A percentile compares a stretch with the other conserved stretches of the same genome.
These are phyloP conservation scores for Cyclostephanos tholiformis DNA, from an alignment of 108 stramenopile genomes.

Conservation along the genomic window DNA sequence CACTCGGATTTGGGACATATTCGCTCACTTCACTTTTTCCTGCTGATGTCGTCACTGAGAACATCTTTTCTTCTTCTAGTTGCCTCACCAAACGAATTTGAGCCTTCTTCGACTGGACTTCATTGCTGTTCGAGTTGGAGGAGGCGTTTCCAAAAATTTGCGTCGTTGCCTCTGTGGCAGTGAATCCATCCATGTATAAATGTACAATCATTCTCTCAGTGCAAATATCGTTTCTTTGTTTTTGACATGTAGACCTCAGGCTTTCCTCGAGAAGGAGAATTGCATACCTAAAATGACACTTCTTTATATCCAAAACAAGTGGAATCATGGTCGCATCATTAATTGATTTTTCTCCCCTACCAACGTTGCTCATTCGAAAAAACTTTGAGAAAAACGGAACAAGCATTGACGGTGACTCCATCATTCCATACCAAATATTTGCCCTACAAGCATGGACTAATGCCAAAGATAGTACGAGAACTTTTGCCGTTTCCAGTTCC, in stretches of 20 bases:
- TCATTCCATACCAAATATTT: conserved; percentile 71
- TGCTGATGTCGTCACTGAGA: conserved; percentile 7
- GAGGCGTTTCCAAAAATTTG: background rate
- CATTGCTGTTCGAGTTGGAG: conserved; percentile 16
- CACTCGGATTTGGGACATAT: conserved; percentile 14
- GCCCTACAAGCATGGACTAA: conserved; percentile 66
- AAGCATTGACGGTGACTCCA: conserved; percentile 37
- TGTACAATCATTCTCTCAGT: conserved; percentile 43
- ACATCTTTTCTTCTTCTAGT: background rate
- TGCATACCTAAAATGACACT: conserved; percentile 68
- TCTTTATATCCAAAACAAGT: conserved; percentile 75
- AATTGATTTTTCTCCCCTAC: background rate
- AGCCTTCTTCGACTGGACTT: conserved; percentile 20
- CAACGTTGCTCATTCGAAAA: conserved; percentile 62
- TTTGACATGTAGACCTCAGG: conserved; percentile 13
- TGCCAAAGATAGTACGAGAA: conserved; percentile 56
- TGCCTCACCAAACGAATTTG: conserved; percentile 30
- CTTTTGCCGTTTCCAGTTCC: conserved; percentile 22
- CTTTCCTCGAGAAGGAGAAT: conserved; percentile 50
- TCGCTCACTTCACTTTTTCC: conserved; percentile 13
- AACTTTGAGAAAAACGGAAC: conserved; percentile 46
- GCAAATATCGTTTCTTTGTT: conserved; percentile 4
- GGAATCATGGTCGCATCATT: conserved; percentile 19
- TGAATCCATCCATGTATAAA: conserved; percentile 6
- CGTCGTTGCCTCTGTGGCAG: background rate